Evolutionary conservation across 345 rosid genomes (phyloP).

Genomic region (Eucalyptus victrix): DNA sequence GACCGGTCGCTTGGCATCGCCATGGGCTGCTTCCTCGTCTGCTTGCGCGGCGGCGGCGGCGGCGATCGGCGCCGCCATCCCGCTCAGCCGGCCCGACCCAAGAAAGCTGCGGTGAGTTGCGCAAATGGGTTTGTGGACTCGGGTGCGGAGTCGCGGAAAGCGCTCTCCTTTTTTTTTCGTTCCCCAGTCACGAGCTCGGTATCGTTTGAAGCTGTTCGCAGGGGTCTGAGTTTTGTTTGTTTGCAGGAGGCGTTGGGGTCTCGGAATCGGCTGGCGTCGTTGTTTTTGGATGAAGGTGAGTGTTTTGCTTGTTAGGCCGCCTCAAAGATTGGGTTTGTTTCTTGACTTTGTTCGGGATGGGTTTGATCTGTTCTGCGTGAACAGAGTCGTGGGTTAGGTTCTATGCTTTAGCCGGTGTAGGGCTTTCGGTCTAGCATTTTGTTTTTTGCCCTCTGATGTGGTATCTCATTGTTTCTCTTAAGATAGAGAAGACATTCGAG

Average conservation of each 20-base stretch:
- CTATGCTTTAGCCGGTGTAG: not conserved
- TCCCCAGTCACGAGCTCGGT: not conserved
- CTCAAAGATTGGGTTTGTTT: not conserved
- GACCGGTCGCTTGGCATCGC: constrained; percentile 13
- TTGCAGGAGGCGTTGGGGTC: constrained; percentile 35
- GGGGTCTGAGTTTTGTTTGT: not conserved
- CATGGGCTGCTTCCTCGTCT: constrained; percentile 78
- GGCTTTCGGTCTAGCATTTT: not conserved
- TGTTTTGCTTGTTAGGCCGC: not conserved
- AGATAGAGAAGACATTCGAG: not conserved
- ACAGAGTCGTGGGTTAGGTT: not conserved
- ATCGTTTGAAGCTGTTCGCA: not conserved
- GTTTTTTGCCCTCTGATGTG: not conserved
- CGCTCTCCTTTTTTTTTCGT: not conserved
- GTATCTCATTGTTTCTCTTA: not conserved
- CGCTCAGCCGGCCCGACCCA: not conserved
- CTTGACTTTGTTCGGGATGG: not conserved
- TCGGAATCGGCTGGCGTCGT: constrained; percentile 49
- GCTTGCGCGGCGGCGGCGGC: constrained; percentile 45
- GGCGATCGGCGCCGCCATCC: constrained; percentile 7
- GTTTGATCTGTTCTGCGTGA: not conserved
- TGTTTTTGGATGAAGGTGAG: constrained; percentile 58
- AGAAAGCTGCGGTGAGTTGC: constrained; percentile 15
- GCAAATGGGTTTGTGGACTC: not conserved
- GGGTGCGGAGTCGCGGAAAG: not conserved